Evolutionary conservation across 106 monocot species (phyloP).

Genomic region (Dioscorea dumetorum): DNA sequence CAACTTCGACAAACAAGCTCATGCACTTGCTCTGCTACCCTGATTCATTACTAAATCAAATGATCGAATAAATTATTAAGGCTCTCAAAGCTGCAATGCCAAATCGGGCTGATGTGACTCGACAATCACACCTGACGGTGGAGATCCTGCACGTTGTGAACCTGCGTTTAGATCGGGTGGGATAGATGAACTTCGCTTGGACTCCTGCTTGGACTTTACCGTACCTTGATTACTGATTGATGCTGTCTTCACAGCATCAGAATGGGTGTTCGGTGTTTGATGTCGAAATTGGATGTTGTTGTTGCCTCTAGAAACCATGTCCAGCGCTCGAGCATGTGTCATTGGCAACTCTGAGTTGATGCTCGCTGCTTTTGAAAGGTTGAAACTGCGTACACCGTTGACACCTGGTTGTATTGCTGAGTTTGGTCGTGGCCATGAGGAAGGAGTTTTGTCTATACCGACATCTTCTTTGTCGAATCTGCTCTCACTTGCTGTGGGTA

Average conservation of each 20-base stretch:
- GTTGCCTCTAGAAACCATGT: conserved; percentile 7
- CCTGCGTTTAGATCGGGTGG: conserved; percentile 43
- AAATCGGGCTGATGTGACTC: conserved; percentile 48
- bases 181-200: conserved; percentile 3
- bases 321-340: neutral
- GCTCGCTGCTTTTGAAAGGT: neutral
- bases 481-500: neutral
- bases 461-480: neutral
- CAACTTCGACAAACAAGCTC: no score
- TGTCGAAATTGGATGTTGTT: neutral
- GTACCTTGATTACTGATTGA: conserved; percentile 1
- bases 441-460: neutral
- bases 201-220: neutral
- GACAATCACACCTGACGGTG: conserved; percentile 17
- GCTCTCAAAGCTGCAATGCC: conserved; percentile 36
- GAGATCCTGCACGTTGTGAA: conserved; percentile 37
- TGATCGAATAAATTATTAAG: neutral
- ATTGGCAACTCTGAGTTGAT: neutral
- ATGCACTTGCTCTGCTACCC: no score
- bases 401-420: neutral
- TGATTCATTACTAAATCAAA: neutral
- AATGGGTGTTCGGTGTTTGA: conserved; percentile 3
- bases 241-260: conserved; percentile 11
- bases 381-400: conserved; percentile 8
- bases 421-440: neutral